phyloP scores from a whole-genome alignment of 805 yeast species.

The Wickerhamomyces subpelliculosus region DNA sequence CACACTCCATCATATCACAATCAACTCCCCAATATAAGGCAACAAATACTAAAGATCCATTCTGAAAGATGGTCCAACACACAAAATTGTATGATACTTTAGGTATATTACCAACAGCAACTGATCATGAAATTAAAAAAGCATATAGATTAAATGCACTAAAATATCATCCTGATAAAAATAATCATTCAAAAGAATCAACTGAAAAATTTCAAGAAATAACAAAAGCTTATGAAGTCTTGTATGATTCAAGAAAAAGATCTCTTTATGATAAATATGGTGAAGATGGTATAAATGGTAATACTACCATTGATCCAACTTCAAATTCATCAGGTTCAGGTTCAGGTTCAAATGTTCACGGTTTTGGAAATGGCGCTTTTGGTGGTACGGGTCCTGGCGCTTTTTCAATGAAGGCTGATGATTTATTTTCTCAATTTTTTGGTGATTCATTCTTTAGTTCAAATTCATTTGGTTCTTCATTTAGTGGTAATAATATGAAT shows the following conservation, averaged over 20 bases:
- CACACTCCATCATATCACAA: too few relatives aligned
- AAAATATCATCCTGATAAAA: conserved; percentile 62
- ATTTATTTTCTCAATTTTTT: conserved; percentile 19
- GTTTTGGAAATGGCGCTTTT: too few relatives aligned
- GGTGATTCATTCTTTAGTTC: conserved; percentile 7
- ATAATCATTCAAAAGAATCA: conserved; percentile 39
- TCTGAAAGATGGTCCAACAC: conserved; percentile 54
- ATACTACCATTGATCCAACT: too few relatives aligned
- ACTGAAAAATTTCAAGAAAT: conserved; percentile 54
- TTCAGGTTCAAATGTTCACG: too few relatives aligned
- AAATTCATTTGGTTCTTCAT: neutral
- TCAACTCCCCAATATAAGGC: too few relatives aligned
- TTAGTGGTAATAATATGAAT: too few relatives aligned
- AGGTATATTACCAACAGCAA: neutral
- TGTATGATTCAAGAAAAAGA: conserved; percentile 41
- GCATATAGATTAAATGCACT: conserved; percentile 44
- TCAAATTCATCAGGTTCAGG: too few relatives aligned
- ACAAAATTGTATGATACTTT: conserved; percentile 48
- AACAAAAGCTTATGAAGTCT: conserved; percentile 59
- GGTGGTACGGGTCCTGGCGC: too few relatives aligned
- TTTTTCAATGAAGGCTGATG: conserved; percentile 10
- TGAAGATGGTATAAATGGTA: conserved; percentile 34
- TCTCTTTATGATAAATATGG: conserved; percentile 49
- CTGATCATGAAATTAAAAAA: conserved; percentile 35
- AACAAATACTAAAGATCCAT: too few relatives aligned